These are phyloP conservation scores for Neodidymelliopsis sp. DNA, from an alignment of 2,329 filamentous ascomycete genomes.

Conservation along the genomic window DNA sequence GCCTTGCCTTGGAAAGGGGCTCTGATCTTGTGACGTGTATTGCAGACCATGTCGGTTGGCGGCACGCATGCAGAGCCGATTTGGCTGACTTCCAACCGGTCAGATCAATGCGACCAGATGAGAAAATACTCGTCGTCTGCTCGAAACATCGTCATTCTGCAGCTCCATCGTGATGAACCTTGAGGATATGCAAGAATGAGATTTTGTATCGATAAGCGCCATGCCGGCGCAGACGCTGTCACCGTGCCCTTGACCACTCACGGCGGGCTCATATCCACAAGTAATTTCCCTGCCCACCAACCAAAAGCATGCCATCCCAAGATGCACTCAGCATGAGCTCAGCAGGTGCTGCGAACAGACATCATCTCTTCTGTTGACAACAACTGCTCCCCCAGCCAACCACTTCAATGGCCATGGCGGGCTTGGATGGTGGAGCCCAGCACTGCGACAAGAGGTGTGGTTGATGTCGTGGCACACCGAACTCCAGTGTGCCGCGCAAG, in stretches of 20 bases:
- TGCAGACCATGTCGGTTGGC: neutral
- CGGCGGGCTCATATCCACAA: constrained; percentile 29
- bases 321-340: constrained; percentile 31
- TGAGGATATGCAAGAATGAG: constrained; percentile 16
- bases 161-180: constrained; percentile 3
- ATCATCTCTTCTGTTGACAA: constrained; percentile 21
- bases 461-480: constrained; percentile 20
- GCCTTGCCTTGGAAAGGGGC: constrained; percentile 39
- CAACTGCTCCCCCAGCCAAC: constrained; percentile 22
- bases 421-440: constrained; percentile 20
- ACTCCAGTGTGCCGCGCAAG: constrained; percentile 11
- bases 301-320: constrained; percentile 22
- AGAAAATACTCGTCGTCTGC: constrained; percentile 1
- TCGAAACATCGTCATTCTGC: constrained; percentile 9
- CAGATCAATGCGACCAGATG: constrained; percentile 9
- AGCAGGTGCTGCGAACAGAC: constrained; percentile 31
- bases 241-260: constrained; percentile 30
- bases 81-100: neutral
- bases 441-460: constrained; percentile 11
- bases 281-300: constrained; percentile 41
- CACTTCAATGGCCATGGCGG: constrained; percentile 15
- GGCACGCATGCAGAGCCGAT: constrained; percentile 1
- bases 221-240: constrained; percentile 23
- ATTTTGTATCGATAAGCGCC: constrained; percentile 28
- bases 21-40: constrained; percentile 18